Evolutionary conservation across 805 yeast genomes (phyloP), one percentile per base, ranked within the genome.

Genomic region (Metschnikowia rubicola): DNA sequence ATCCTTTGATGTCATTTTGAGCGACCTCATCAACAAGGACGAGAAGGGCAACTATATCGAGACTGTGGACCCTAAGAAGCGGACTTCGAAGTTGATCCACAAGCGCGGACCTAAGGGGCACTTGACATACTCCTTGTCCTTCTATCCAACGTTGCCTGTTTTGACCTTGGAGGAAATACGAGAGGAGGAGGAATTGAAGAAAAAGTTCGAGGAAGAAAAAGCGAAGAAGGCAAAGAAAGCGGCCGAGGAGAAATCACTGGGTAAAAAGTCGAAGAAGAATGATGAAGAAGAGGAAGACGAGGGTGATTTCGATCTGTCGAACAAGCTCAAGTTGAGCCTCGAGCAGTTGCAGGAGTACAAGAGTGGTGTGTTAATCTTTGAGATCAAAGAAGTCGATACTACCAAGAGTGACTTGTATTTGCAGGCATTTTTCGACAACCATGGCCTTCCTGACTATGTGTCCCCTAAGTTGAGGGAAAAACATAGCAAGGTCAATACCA

Each of bases 61-160:
- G 57, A 69, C 78, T 47, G 67, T 78, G 35, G 83, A 82, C 52
- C 71, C 76, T 9, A 79, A 80, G 44, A 68, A 77, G 50, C 78
- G 84, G 57, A 74, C 73, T 4, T 84, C 84, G 43, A 79, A 80
- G 54, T 72, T 94, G 54, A 79, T 86, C 38, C 79, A 80, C 59
- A 85, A 80, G 64, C 86, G 83, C 59, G 89, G 92, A n/a, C 81
- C 94, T 30, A 86, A 85, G 71, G 99, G 99, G 63, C 67, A 76
- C 21, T 73, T 94, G 31, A 76, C 80, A 4, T 94, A 88, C 65
- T 74, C 81, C 4, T 70, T 87, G 46, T 79, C 95, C 2, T 94
- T 92, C 73, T 91, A 81, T 68, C 99, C 99, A 30, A 68, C 84
- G 10, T 65, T 86, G 44, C 88, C 91, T 8, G 85, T 91, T n/a